phyloP scores from a whole-genome alignment of 2,329 filamentous ascomycete genomes.

The Plenodomus biglobosus region DNA sequence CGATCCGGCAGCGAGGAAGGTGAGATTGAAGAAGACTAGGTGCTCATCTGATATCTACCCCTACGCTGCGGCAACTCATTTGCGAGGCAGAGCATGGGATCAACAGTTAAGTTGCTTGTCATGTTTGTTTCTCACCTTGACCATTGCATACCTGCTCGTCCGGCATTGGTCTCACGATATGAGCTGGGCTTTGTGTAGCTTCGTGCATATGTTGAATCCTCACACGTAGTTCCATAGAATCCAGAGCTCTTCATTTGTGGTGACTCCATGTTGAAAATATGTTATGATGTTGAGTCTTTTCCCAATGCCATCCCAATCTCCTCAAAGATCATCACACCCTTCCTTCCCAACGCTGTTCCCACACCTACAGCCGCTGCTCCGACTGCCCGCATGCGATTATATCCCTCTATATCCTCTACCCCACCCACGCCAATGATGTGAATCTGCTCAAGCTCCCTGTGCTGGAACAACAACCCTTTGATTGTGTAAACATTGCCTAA shows the following conservation, averaged over 20 bases:
- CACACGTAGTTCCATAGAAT: neutral
- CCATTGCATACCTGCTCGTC: neutral
- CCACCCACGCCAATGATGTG: slow-evolving; percentile 72
- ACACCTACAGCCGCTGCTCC: slow-evolving; percentile 67
- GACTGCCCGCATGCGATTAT: slow-evolving; percentile 62
- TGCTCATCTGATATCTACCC: neutral
- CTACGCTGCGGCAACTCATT: neutral
- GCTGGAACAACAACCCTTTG: slow-evolving; percentile 58
- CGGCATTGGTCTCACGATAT: neutral
- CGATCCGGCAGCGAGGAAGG: slow-evolving; percentile 94
- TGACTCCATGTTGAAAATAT: neutral
- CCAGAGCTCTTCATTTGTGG: neutral
- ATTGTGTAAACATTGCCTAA: slow-evolving; percentile 75
- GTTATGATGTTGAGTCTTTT: neutral
- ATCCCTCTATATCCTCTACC: slow-evolving; percentile 65
- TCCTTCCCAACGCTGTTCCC: slow-evolving; percentile 67
- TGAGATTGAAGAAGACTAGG: slow-evolving; percentile 81
- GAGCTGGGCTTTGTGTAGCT: neutral
- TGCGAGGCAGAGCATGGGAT: neutral
- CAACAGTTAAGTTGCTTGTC: slow-evolving; percentile 9
- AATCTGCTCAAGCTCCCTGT: slow-evolving; percentile 55
- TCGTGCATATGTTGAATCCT: neutral
- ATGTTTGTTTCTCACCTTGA: slow-evolving; percentile 1
- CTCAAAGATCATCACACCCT: slow-evolving; percentile 64
- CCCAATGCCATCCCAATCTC: slow-evolving; percentile 50